Conservation (phyloP, 345 rosid species). For the Salix purpurea region DNA sequence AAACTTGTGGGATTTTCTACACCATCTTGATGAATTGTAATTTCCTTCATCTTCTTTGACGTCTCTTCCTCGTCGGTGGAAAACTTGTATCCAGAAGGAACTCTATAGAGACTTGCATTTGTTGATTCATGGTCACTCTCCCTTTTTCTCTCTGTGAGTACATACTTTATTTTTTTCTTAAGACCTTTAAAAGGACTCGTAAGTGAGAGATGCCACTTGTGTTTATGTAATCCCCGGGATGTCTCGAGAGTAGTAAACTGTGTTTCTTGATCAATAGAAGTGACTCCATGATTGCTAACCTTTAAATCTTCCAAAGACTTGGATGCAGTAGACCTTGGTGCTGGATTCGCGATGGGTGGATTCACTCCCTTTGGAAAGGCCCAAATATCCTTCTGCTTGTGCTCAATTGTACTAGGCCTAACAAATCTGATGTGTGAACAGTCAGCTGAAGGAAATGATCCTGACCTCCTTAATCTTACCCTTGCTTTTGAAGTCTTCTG, state of each 20-base stretch:
- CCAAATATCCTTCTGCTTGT: conserved; percentile 76
- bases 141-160: conserved; percentile 42
- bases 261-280: conserved; percentile 20
- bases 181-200: conserved; percentile 43
- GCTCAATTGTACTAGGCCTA: conserved; percentile 54
- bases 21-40: conserved; percentile 12
- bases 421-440: conserved; percentile 23
- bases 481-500: conserved; percentile 24
- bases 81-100: conserved; percentile 11
- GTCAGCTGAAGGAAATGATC: conserved; percentile 66
- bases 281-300: conserved; percentile 6
- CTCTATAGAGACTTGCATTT: conserved; percentile 1
- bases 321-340: conserved; percentile 7
- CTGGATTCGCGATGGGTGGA: conserved; percentile 2
- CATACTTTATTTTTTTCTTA: conserved; percentile 56
- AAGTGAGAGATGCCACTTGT: conserved; percentile 47
- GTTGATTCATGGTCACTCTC: conserved; percentile 8
- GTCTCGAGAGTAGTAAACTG: conserved; percentile 18
- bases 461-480: conserved; percentile 54
- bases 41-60: conserved; percentile 3
- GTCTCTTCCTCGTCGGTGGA: conserved; percentile 17
- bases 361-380: conserved; percentile 36
- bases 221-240: conserved; percentile 28
- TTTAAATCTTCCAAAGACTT: conserved; percentile 10
- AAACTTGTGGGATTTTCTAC: conserved; percentile 10